These are phyloP conservation scores for Cicer chorassanicum DNA, from an alignment of 306 rosid species.

Conservation along the genomic window DNA sequence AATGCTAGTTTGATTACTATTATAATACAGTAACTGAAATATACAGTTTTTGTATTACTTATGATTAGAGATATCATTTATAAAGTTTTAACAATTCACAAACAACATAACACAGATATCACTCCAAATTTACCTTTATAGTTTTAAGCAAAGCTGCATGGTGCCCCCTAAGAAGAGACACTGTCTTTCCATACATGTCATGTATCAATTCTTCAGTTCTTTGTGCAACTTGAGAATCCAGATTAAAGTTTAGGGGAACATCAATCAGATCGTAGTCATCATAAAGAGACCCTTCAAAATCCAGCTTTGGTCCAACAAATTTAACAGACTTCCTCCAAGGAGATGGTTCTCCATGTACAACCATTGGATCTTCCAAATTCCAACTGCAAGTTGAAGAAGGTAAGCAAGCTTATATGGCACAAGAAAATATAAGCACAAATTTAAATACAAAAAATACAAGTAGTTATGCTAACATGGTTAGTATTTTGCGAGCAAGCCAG, in stretches of 20 bases:
- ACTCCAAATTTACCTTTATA: slow-evolving; percentile 67
- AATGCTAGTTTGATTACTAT: slow-evolving; percentile 21
- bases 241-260: slow-evolving; percentile 81
- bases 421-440: slow-evolving; percentile 35
- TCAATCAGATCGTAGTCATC: slow-evolving; percentile 73
- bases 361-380: slow-evolving; percentile 97
- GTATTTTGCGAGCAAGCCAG: slow-evolving; percentile 98
- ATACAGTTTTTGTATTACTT: slow-evolving; percentile 1
- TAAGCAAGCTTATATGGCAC: slow-evolving; percentile 36
- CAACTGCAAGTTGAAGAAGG: slow-evolving; percentile 59
- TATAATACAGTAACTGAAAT: slow-evolving; percentile 15
- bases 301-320: slow-evolving; percentile 92
- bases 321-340: slow-evolving; percentile 80
- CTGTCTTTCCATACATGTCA: slow-evolving; percentile 68
- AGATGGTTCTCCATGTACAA: slow-evolving; percentile 92
- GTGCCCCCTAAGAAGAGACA: slow-evolving; percentile 74
- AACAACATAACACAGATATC: not conserved
- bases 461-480: slow-evolving; percentile 71
- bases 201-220: slow-evolving; percentile 77
- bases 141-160: slow-evolving; percentile 88
- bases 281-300: slow-evolving; percentile 93
- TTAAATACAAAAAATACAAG: slow-evolving; percentile 14
- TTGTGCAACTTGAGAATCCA: slow-evolving; percentile 78
- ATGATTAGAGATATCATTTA: not conserved
- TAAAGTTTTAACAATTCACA: slow-evolving; percentile 1